Evolutionary conservation across 495 filamentous ascomycete species (phyloP).

Genomic region (Darksidea phi): DNA sequence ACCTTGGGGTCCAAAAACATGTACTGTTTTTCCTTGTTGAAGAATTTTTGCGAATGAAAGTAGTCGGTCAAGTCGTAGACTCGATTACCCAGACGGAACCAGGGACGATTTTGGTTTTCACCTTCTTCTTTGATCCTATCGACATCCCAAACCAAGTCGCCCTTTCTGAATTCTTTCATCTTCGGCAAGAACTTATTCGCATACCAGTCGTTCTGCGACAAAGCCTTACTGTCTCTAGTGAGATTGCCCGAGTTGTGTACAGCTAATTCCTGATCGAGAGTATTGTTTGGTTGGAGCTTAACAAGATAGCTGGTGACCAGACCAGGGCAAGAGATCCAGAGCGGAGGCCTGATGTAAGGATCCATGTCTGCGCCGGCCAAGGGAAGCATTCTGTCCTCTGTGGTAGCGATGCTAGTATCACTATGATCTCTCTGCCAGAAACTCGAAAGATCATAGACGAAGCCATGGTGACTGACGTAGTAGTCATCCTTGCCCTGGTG

Average conservation of each 20-base stretch:
- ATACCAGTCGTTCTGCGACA: slow-evolving; percentile 76
- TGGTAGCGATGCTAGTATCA: slow-evolving; percentile 60
- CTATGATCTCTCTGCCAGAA: slow-evolving; percentile 86
- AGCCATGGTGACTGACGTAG: slow-evolving; percentile 83
- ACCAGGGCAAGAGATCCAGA: slow-evolving; percentile 68
- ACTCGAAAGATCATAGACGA: slow-evolving; percentile 87
- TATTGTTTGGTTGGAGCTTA: slow-evolving; percentile 62
- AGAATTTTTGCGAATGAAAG: slow-evolving; percentile 62
- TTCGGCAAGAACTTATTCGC: slow-evolving; percentile 65
- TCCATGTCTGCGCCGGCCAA: slow-evolving; percentile 78
- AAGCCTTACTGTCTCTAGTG: slow-evolving; percentile 50
- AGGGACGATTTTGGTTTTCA: slow-evolving; percentile 64
- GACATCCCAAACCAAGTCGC: slow-evolving; percentile 68
- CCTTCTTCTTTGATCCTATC: slow-evolving; percentile 61
- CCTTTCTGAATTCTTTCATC: slow-evolving; percentile 84
- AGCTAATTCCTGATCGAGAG: slow-evolving; percentile 50
- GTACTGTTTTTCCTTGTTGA: slow-evolving; percentile 54
- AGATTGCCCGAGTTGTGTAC: slow-evolving; percentile 66
- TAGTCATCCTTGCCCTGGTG: slow-evolving; percentile 75
- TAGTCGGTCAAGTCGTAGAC: slow-evolving; percentile 93
- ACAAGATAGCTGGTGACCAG: slow-evolving; percentile 58
- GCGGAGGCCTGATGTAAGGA: slow-evolving; percentile 78
- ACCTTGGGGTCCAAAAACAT: slow-evolving; percentile 67
- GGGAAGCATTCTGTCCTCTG: slow-evolving; percentile 64
- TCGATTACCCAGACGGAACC: slow-evolving; percentile 71